Base-by-base conservation (phyloP, 1,139 yeast genomes). In the Debaryomyces nepalensis region DNA sequence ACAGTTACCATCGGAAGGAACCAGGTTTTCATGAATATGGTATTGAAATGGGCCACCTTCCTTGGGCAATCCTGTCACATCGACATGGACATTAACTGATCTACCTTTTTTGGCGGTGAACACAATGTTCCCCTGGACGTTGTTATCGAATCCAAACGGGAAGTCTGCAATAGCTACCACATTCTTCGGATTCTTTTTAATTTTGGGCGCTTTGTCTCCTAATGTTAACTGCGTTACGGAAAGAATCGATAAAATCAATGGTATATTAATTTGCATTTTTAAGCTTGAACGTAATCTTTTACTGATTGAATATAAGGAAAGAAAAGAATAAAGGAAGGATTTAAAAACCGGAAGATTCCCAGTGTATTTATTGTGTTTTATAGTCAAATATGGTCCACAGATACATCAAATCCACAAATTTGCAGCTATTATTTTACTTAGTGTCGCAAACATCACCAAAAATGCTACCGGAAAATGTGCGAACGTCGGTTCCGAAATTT, bases 21-120 rank as follows among this genome's bases (percentile, higher is more conserved):
- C 73, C 2, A 77, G 66, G 4, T 59, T 53, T 14, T 77, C 78
- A 52, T 80, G 85, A 45, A 81, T 77, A 52, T 80, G 85, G 55
- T 80, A 81, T 14, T 65, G 57, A 57, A 79, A 81, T n/a, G 82
- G 77, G 2, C 83, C 84, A n/a, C 81, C 80, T 34, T 61, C 58
- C 31, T 63, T 56, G 15, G 85, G 85, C 50, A 81, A 70, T 2
- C 82, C 82, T 6, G 82, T 73, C 55, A 81, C 62, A 54, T 80
- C 84, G 44, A 81, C 78, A 52, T 79, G 81, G 37, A 81, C 84
- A 49, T 77, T 69, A n/a, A 81, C 79, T 4, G 66, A 57, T 40
- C 75, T 74, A 10, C 76, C 77, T 27, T 58, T 64, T 53, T 57
- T 70, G 44, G 65, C 79, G 52, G 68, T 72, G 61, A 68, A 80